Percentiles rank a stretch among this genome's conserved stretches.
Evolutionary conservation across 768 basidiomycete species (phyloP).

Genomic region (Tricholoma hemisulphureum): DNA sequence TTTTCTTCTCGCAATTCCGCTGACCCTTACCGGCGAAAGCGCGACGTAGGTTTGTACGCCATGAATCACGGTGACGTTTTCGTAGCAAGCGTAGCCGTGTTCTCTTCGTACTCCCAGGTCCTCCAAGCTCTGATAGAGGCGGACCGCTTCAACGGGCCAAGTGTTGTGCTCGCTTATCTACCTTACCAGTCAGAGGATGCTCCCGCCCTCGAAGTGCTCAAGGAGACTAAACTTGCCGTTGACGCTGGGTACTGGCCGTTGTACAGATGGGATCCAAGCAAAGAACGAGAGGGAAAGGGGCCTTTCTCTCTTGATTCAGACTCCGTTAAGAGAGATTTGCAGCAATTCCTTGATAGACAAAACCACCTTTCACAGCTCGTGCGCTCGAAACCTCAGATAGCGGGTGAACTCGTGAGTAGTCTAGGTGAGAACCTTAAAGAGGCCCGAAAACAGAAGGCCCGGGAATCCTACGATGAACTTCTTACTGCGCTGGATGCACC

Average conservation of each 20-base stretch:
- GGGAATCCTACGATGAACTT: constrained; percentile 81
- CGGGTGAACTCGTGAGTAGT: constrained; percentile 78
- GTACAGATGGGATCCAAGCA: constrained; percentile 95
- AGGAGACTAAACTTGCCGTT: constrained; percentile 96
- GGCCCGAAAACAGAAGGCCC: constrained; percentile 77
- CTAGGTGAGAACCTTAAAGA: constrained; percentile 83
- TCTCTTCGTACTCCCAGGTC: constrained; percentile 93
- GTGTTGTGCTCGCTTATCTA: constrained; percentile 90
- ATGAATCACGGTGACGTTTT: constrained; percentile 98
- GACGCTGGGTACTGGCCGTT: constrained; percentile 97
- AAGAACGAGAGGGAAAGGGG: constrained; percentile 71
- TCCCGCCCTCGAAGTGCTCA: constrained; percentile 84
- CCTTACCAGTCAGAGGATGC: constrained; percentile 80
- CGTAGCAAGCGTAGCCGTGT: constrained; percentile 93
- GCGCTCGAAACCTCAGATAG: constrained; percentile 75
- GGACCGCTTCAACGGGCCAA: constrained; percentile 85
- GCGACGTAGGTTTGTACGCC: constrained; percentile 95
- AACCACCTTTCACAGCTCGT: constrained; percentile 95
- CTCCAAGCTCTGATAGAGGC: constrained; percentile 90
- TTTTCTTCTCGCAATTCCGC: constrained; percentile 74
- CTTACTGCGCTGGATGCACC: constrained; percentile 84
- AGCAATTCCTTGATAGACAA: constrained; percentile 91
- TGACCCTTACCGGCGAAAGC: constrained; percentile 80
- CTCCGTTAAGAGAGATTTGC: constrained; percentile 88
- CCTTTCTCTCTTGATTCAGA: constrained; percentile 94